Conservation (phyloP, 148 eudicot genomes). For the Persicaria maculosa region DNA sequence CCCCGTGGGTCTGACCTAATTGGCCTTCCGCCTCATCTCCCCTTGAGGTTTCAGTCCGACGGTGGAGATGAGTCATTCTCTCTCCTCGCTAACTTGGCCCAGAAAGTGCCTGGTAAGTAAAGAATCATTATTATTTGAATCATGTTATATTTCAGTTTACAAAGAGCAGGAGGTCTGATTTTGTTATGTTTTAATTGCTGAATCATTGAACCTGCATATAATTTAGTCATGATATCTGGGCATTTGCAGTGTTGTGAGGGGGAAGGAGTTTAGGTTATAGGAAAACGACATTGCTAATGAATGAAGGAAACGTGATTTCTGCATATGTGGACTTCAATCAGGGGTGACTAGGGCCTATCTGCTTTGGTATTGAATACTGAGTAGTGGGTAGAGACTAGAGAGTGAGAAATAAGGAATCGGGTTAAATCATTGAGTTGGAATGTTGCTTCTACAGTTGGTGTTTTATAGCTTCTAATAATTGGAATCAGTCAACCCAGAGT, state of each 20-base stretch:
- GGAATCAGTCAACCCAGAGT: too few relatives aligned
- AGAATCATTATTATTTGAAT: neutral
- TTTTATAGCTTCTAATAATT: too few relatives aligned
- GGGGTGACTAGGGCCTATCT: neutral
- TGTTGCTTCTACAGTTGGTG: too few relatives aligned
- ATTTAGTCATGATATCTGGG: neutral
- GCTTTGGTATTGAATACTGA: neutral
- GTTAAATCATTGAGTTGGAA: too few relatives aligned
- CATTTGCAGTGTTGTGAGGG: neutral
- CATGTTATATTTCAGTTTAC: conserved; percentile 5
- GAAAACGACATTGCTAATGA: neutral
- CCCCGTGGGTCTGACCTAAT: conserved; percentile 33
- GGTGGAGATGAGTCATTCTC: conserved; percentile 8
- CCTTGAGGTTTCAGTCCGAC: conserved; percentile 17
- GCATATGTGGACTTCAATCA: neutral
- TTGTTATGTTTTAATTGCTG: neutral
- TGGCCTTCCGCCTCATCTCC: conserved; percentile 33
- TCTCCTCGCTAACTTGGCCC: conserved; percentile 15
- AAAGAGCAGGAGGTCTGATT: neutral
- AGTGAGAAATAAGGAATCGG: neutral
- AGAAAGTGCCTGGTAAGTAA: conserved; percentile 29
- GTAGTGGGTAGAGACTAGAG: neutral
- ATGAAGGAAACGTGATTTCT: neutral
- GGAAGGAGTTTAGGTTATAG: neutral
- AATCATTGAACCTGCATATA: neutral